Percentiles rank a stretch among this genome's conserved stretches.
phyloP scores from a whole-genome alignment of 139 green algal genomes.

The Auxenochlorella pyrenoidosa region DNA sequence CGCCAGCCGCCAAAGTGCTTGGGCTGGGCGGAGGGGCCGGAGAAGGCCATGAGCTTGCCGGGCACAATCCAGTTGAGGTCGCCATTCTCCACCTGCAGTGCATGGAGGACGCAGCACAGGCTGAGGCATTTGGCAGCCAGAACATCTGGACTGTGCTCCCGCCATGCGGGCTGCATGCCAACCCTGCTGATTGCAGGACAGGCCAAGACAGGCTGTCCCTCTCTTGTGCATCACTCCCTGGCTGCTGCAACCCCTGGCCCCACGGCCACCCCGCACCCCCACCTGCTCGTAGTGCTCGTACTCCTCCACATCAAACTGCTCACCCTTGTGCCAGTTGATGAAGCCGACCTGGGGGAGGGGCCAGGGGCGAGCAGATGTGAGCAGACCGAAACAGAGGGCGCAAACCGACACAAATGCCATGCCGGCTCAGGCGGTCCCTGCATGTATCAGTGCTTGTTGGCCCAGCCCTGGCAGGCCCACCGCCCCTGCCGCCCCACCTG shows the following conservation, averaged over 20 bases:
- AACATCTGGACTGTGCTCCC: background rate
- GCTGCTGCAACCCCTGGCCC: no score
- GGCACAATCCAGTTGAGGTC: conserved; percentile 96
- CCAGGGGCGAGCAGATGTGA: background rate
- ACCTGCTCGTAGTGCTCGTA: conserved; percentile 95
- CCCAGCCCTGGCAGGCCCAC: background rate
- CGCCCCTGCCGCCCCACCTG: conserved; percentile 31
- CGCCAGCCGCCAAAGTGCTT: conserved; percentile 84
- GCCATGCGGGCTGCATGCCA: no score
- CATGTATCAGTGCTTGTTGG: no score
- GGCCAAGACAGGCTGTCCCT: no score
- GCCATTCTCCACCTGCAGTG: conserved; percentile 82
- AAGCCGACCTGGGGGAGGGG: conserved; percentile 61
- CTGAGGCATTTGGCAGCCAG: background rate
- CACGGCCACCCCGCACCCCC: no score
- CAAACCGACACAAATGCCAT: no score
- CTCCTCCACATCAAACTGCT: conserved; percentile 80
- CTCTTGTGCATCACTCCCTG: no score
- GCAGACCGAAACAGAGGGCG: no score
- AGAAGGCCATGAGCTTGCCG: conserved; percentile 91
- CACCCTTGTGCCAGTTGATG: conserved; percentile 75
- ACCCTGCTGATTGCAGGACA: background rate
- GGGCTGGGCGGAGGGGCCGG: conserved; percentile 68
- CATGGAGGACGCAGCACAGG: background rate
- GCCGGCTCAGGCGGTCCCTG: no score